Evolutionary conservation across 345 rosid genomes (phyloP).

Genomic region (Cardamine resedifolia): DNA sequence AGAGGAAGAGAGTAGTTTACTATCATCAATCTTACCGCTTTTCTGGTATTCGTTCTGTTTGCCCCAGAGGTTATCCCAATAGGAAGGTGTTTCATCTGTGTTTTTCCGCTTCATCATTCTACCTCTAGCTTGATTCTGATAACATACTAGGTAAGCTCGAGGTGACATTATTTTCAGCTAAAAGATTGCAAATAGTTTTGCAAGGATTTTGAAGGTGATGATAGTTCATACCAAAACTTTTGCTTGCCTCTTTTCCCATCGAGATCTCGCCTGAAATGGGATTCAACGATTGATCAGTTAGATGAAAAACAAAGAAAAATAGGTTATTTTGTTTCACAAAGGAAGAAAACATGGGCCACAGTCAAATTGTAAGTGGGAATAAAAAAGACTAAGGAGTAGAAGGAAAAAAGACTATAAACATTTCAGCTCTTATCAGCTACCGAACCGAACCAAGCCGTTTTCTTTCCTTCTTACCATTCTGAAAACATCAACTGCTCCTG

Average conservation of each 20-base stretch:
- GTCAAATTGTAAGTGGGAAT: background rate
- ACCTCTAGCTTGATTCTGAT: slow-evolving; percentile 69
- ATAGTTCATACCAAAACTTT: slow-evolving; percentile 73
- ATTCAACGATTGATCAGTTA: slow-evolving; percentile 12
- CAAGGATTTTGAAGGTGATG: background rate
- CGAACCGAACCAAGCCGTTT: background rate
- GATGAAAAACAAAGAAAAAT: background rate
- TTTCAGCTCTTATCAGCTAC: slow-evolving; percentile 9
- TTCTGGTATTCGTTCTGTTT: slow-evolving; percentile 49
- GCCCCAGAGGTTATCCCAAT: slow-evolving; percentile 79
- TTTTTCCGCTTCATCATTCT: slow-evolving; percentile 68
- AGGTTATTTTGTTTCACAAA: background rate
- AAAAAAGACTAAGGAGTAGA: background rate
- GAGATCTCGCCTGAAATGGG: slow-evolving; percentile 69
- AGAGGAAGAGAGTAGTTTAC: slow-evolving; percentile 11
- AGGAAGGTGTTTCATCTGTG: slow-evolving; percentile 50
- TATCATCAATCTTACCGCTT: slow-evolving; percentile 49
- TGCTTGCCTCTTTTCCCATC: slow-evolving; percentile 95
- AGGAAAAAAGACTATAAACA: background rate
- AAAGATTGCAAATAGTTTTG: background rate
- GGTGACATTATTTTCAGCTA: background rate
- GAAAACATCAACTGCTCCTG: slow-evolving; percentile 70
- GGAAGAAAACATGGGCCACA: slow-evolving; percentile 5
- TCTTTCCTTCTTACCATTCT: slow-evolving; percentile 60
- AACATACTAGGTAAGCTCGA: background rate